Evolutionary conservation across 2,329 filamentous ascomycete genomes (phyloP), one percentile per base, ranked within the genome.

Genomic region (Talaromyces amestolkiae): DNA sequence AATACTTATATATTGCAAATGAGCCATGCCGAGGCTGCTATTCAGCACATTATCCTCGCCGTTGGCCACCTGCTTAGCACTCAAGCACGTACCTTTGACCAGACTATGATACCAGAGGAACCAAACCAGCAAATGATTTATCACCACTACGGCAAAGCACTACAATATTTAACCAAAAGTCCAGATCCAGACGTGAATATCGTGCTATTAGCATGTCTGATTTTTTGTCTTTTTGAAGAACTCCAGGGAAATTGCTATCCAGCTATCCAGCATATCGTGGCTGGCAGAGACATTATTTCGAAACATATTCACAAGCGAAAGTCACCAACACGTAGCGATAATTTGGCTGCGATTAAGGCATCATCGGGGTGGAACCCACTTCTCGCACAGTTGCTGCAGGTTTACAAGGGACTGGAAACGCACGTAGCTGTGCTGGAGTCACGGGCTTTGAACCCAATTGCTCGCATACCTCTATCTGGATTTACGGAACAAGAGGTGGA

Each of bases 171-270:
- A 19, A 10, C 24, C 61, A 64, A 37, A 31, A 49, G 31, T 22
- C 61, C 61, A 22, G 27, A 19, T 19, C 61, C 51, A 15, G 61
- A 64, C 31, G 51, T 58, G 31, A n/a, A 58, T 11, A 49, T 64
- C 19, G 53, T 64, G 37, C 53, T 64, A n/a, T 27, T 64, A 31
- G 49, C 61, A 19, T 58, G 51, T 27, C 17, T 64, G 22, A 47
- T 58, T 17, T 64, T 64, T 27, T 58, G 37, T 58, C 61, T 64
- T 15, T 64, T 47, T 37, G 61, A 64, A 64, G 51, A 64, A 39
- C 61, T 64, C 9, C 61, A 64, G 27, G 61, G 61, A 9, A 56
- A 64, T 15, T 64, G 61, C 39, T 64, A 64, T 11, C 39, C 61
- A 39, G 37, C 61, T 35, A 45, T 64, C 5, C 61, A 64, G 39